Conservation (phyloP, 129 eudicot genomes). For the Centrapalus pauciflorus region DNA sequence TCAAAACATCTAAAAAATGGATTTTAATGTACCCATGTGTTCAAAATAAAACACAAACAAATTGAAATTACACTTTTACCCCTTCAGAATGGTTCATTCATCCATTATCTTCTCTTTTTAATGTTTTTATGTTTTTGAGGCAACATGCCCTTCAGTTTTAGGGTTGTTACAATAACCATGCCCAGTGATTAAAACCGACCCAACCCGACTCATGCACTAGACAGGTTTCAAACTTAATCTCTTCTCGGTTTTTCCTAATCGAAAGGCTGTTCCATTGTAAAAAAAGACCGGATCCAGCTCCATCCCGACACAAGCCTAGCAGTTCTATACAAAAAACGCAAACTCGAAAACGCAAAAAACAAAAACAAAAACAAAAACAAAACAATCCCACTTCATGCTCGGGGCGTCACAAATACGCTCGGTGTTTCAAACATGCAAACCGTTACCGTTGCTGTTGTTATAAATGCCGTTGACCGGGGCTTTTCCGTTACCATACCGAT, state of each 20-base stretch:
- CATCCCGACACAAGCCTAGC: constrained; percentile 28
- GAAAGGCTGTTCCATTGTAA: constrained; percentile 39
- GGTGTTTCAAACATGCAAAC: constrained; percentile 49
- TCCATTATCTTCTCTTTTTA: constrained; percentile 16
- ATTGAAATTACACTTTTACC: too few species aligned
- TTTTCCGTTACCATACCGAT: constrained; percentile 45
- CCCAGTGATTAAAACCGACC: constrained; percentile 16
- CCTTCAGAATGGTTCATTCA: constrained; percentile 10
- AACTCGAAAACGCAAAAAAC: constrained; percentile 1
- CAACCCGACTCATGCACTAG: constrained; percentile 10
- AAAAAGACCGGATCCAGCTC: constrained; percentile 47
- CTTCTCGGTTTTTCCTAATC: constrained; percentile 20
- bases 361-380: constrained; percentile 1
- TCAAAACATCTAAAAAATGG: too few species aligned
- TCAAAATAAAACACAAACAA: too few species aligned
- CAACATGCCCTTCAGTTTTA: constrained; percentile 14
- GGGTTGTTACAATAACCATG: constrained; percentile 16
- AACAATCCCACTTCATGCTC: background rate
- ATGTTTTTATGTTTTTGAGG: too few species aligned
- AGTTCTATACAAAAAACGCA: constrained; percentile 45
- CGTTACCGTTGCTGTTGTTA: constrained; percentile 51
- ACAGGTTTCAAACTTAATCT: constrained; percentile 12
- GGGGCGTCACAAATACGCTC: too few species aligned
- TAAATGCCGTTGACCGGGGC: constrained; percentile 44
- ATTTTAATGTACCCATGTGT: too few species aligned